Evolutionary conservation across 2,329 filamentous ascomycete species (phyloP).

Genomic region (Exophiala calicioides): DNA sequence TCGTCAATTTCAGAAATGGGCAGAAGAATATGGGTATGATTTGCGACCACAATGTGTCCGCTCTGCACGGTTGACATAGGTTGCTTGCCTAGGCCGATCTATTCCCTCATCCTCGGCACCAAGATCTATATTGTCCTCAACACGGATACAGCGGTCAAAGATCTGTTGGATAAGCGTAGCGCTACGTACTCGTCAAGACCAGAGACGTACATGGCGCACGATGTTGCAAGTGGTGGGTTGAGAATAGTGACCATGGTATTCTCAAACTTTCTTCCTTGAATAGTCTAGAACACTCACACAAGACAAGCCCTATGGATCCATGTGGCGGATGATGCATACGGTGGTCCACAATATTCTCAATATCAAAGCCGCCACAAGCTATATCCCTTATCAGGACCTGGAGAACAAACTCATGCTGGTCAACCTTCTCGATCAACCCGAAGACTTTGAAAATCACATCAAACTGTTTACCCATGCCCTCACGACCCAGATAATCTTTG

Average conservation of each 20-base stretch:
- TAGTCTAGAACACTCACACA: background rate
- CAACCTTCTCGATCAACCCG: constrained; percentile 14
- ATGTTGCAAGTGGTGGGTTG: constrained; percentile 23
- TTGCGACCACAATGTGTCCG: too few relatives aligned
- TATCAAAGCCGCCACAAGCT: constrained; percentile 24
- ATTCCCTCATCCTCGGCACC: constrained; percentile 53
- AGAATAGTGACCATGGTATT: constrained; percentile 29
- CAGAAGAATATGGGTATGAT: too few relatives aligned
- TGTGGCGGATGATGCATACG: constrained; percentile 24
- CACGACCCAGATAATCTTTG: constrained; percentile 24
- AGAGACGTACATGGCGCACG: constrained; percentile 48
- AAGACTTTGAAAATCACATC: constrained; percentile 19
- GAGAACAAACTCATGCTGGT: constrained; percentile 24
- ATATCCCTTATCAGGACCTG: constrained; percentile 27
- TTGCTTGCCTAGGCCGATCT: constrained; percentile 51
- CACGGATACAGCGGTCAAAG: constrained; percentile 49
- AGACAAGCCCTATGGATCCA: constrained; percentile 25
- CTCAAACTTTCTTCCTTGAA: background rate
- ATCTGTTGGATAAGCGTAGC: constrained; percentile 53
- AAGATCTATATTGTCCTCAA: constrained; percentile 51
- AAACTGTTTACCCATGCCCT: constrained; percentile 18
- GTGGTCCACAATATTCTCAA: constrained; percentile 31
- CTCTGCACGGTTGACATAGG: too few relatives aligned
- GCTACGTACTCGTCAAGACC: constrained; percentile 53
- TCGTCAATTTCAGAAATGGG: too few relatives aligned